phyloP scores from a whole-genome alignment of 805 yeast species.

The Suhomyces canberraensis region DNA sequence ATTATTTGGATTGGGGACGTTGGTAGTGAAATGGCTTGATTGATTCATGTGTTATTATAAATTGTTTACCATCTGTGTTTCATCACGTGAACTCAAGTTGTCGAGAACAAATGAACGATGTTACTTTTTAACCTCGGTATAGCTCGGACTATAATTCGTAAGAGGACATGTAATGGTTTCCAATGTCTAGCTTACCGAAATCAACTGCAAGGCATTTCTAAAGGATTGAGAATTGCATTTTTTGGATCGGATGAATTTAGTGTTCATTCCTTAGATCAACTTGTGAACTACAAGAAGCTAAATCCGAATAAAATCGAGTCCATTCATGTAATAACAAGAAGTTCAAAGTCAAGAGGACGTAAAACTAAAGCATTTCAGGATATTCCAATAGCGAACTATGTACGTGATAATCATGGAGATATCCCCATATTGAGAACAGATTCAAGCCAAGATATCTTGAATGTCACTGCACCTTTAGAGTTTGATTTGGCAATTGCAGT shows the following conservation, averaged over 20 bases:
- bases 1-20: slow-evolving; percentile 9
- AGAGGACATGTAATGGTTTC: no score
- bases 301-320: slow-evolving; percentile 21
- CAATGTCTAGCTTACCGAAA: no score
- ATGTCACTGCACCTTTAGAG: slow-evolving; percentile 14
- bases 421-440: slow-evolving; percentile 51
- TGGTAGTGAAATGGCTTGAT: no score
- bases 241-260: slow-evolving; percentile 81
- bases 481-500: slow-evolving; percentile 83
- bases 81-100: no score
- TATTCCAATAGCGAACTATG: slow-evolving; percentile 48
- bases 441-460: slow-evolving; percentile 34
- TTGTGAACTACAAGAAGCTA: slow-evolving; percentile 21
- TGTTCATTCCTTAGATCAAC: slow-evolving; percentile 45
- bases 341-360: slow-evolving; percentile 64
- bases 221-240: slow-evolving; percentile 45
- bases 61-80: no score
- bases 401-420: neutral
- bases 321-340: slow-evolving; percentile 62
- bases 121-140: no score
- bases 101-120: no score
- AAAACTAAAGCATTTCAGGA: slow-evolving; percentile 44
- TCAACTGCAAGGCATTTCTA: no score
- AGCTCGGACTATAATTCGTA: no score
- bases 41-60: no score